phyloP scores from a whole-genome alignment of 805 yeast species.

The Candida pseudofarinosa region DNA sequence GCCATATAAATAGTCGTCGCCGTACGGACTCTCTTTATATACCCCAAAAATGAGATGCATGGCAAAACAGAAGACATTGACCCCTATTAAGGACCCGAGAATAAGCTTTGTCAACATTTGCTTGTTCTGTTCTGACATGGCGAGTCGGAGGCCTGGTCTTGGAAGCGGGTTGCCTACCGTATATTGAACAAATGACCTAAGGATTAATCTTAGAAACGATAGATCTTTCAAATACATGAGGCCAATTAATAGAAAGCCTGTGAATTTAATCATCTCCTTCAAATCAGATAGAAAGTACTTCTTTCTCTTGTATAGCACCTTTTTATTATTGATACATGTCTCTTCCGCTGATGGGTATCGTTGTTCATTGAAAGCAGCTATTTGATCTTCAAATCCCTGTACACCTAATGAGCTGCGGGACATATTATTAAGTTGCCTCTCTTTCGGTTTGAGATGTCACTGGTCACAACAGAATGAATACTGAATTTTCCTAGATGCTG shows the following conservation, averaged over 20 bases:
- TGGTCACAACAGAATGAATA: too few relatives aligned
- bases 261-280: constrained; percentile 25
- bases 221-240: constrained; percentile 40
- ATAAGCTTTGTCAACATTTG: constrained; percentile 24
- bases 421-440: background rate
- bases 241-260: constrained; percentile 34
- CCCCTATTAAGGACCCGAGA: constrained; percentile 18
- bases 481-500: too few relatives aligned
- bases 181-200: constrained; percentile 25
- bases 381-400: constrained; percentile 12
- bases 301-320: constrained; percentile 40
- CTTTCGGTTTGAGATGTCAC: too few relatives aligned
- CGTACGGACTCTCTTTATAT: constrained; percentile 11
- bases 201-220: constrained; percentile 27
- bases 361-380: constrained; percentile 25
- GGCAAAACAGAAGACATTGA: constrained; percentile 20
- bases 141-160: constrained; percentile 8
- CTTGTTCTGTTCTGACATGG: constrained; percentile 22
- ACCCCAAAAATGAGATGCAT: constrained; percentile 27
- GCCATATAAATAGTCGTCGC: constrained; percentile 26
- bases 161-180: constrained; percentile 28
- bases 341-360: constrained; percentile 35
- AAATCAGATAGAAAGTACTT: constrained; percentile 35
- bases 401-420: background rate
- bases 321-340: constrained; percentile 36